phyloP scores from a whole-genome alignment of 2,329 filamentous ascomycete species.

The Microcyclospora tardicrescens region DNA sequence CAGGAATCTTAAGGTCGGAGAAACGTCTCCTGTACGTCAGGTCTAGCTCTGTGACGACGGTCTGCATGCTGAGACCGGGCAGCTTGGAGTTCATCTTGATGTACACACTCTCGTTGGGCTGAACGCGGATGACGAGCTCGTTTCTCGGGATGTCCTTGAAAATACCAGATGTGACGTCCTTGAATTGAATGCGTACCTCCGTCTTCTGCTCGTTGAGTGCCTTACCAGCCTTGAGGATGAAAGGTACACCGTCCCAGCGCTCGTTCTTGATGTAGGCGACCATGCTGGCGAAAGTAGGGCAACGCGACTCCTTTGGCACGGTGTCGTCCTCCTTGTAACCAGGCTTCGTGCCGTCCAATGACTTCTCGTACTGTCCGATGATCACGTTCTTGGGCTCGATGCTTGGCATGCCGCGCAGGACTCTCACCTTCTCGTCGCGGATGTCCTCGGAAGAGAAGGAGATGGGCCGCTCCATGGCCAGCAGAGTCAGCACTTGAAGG shows the following conservation, averaged over 20 bases:
- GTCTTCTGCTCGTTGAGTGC: conserved; percentile 98
- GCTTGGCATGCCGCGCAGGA: conserved; percentile 79
- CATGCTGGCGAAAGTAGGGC: conserved; percentile 94
- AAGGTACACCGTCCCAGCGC: conserved; percentile 96
- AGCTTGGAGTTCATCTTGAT: conserved; percentile 99
- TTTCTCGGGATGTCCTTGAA: conserved; percentile 99
- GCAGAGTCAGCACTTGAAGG: conserved; percentile 85
- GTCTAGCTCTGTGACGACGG: conserved; percentile 94
- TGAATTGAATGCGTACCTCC: conserved; percentile 97
- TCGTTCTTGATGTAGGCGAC: conserved; percentile 99
- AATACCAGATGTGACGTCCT: conserved; percentile 97
- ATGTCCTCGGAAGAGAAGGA: conserved; percentile 98
- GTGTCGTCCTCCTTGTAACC: conserved; percentile 98
- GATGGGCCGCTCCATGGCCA: conserved; percentile 96
- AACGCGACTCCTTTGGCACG: conserved; percentile 91
- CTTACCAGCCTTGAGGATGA: conserved; percentile 99
- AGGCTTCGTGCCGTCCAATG: conserved; percentile 88
- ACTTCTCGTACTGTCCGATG: conserved; percentile 96
- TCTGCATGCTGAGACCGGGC: conserved; percentile 97
- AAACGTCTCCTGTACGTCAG: conserved; percentile 96
- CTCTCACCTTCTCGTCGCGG: conserved; percentile 95
- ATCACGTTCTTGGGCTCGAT: conserved; percentile 99
- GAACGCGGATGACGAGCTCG: conserved; percentile 97
- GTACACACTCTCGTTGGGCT: conserved; percentile 98
- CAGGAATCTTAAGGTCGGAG: conserved; percentile 97